A percentile compares a stretch with the other conserved stretches of the same genome.
Conservation (phyloP, 2,329 filamentous ascomycete species). For the Aspergillus clavatus region DNA sequence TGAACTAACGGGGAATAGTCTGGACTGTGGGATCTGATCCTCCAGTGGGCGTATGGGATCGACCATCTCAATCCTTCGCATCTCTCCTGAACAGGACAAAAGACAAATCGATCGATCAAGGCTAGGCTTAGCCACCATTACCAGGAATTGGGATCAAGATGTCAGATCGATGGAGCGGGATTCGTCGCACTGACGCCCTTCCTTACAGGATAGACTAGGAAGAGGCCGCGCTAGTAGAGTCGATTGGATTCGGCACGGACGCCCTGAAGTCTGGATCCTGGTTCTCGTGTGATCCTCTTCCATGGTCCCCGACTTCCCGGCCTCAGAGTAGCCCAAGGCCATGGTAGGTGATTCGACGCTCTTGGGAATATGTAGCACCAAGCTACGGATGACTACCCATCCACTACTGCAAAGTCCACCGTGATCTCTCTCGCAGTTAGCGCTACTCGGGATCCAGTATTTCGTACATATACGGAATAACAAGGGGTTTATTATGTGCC, state of each 20-base stretch:
- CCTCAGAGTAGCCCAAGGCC: background rate
- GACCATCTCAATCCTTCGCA: no score
- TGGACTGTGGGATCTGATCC: no score
- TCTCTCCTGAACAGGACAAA: no score
- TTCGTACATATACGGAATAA: no score
- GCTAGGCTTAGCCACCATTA: no score
- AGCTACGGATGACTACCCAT: background rate
- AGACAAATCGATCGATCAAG: no score
- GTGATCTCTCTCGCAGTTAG: background rate
- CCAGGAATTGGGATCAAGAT: background rate
- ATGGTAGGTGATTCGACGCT: background rate
- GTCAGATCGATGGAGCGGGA: background rate
- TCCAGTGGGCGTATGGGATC: no score
- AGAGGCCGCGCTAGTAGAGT: background rate
- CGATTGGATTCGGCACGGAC: background rate
- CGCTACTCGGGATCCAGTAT: no score
- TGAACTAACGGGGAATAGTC: no score
- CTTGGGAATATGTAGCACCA: background rate
- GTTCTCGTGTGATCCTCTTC: background rate
- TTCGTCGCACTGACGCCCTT: background rate
- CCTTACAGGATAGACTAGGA: background rate
- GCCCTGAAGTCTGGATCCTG: background rate
- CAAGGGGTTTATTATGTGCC: no score
- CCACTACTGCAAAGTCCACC: background rate
- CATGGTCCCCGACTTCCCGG: background rate